Evolutionary conservation across 2,329 filamentous ascomycete genomes (phyloP), one percentile per base, ranked within the genome.

Genomic region (Diaporthe capsici): DNA sequence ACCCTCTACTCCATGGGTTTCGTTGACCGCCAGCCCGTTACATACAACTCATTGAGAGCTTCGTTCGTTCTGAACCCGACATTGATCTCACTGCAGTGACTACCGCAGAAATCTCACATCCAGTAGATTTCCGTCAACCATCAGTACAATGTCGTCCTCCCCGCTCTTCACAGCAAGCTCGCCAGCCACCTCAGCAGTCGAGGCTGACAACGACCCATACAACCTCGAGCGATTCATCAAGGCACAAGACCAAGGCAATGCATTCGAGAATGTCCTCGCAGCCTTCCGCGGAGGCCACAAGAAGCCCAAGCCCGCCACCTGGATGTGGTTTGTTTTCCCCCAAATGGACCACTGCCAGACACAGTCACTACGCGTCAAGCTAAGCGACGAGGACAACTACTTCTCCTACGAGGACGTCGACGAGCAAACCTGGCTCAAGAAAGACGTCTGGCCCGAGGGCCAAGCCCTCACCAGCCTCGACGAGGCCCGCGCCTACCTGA

Each of bases 331-430:
- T 20, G 71, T 76, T 1, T 76, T 74, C 39, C 71, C 63, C 5
- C 75, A 76, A n/a, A 76, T 76, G 71, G 20, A 76, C 44, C 22
- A 61, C n/a, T 75, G 74, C 42, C 22, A 58, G 51, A 75, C 74
- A 3, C 42, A 20, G 28, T 39, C 65, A 13, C 47, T 68, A 4
- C 47, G 22, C 31, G 22, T 42, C 13, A 39, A 9, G 34, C 22
- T 68, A 4, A 39, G 22, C 22, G 13, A 34, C 28, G 61, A 34
- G 9, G 31, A n/a, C 31, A 17, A 28, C 25, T 7, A 15, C 13
- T 28, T 51, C 22, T n/a, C 31, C 0, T 68, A 68, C 58, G 44
- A 57, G 13, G 55, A 31, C 17, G 6, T 25, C 12, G 65, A 49
- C 42, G 22, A 37, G 0, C 9, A 28, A 2, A 20, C 9, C 20